Conservation (phyloP, 1,139 yeast genomes). For the Candida glucosophila region DNA sequence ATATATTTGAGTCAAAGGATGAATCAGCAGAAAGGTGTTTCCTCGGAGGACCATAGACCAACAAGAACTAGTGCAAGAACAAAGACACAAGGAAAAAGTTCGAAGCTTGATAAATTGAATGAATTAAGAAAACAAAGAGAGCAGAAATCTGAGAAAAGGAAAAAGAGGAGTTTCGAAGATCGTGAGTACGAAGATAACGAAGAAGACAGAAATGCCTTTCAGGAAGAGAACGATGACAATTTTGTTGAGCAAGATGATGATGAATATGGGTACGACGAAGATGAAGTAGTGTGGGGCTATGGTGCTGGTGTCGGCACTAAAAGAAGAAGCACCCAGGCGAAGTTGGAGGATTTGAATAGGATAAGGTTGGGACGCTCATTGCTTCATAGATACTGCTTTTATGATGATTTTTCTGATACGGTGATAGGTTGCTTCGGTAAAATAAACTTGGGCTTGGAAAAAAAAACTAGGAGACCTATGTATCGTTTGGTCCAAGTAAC, state of each 20-base stretch:
- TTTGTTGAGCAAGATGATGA: conserved; percentile 32
- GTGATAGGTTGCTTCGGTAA: conserved; percentile 73
- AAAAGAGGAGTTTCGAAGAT: no score
- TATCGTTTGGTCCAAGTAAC: conserved; percentile 82
- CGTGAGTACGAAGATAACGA: conserved; percentile 36
- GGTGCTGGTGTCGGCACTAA: conserved; percentile 16
- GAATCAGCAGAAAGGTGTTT: conserved; percentile 39
- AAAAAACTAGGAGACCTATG: conserved; percentile 51
- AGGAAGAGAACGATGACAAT: conserved; percentile 35
- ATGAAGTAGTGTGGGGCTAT: conserved; percentile 46
- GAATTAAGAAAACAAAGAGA: conserved; percentile 85
- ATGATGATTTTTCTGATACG: conserved; percentile 67
- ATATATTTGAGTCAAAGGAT: conserved; percentile 77
- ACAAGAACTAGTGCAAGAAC: conserved; percentile 20
- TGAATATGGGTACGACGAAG: conserved; percentile 30
- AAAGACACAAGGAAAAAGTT: conserved; percentile 18
- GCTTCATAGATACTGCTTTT: conserved; percentile 67
- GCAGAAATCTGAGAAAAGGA: conserved; percentile 42
- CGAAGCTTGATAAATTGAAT: conserved; percentile 51
- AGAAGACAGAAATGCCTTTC: conserved; percentile 20
- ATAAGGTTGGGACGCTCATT: conserved; percentile 71
- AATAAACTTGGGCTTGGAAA: conserved; percentile 69
- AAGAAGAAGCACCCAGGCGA: conserved; percentile 27
- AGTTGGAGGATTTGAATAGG: conserved; percentile 55
- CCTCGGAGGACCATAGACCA: conserved; percentile 13